Evolutionary conservation across 2,329 filamentous ascomycete genomes (phyloP), one percentile per base, ranked within the genome.

Genomic region (Apiospora sp.): DNA sequence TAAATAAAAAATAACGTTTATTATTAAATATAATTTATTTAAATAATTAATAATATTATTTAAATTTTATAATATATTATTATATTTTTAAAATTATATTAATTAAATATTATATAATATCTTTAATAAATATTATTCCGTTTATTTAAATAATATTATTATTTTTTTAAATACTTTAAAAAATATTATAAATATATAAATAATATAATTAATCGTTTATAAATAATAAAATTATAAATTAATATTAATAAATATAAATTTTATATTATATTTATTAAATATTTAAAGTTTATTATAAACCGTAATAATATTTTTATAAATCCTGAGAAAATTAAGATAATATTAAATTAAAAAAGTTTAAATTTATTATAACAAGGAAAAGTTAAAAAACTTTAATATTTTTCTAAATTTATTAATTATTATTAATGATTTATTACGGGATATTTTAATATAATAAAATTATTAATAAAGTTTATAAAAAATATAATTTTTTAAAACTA

Each of bases 231-330:
- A 1, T 30, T 67, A 34, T 30, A 30, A n/a, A 19, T 67, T 10
- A 10, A 67, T 67, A 34, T 67, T 67, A 67, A 67, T 34, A 67
- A 67, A 67, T 67, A 67, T 24, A 24, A 67, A 67, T 67, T 34
- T 19, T 16, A 30, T 27, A 30, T 30, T 67, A 34, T 4, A 5
- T 7, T 24, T 24, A 67, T 30, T 27, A 67, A 67, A 67, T 67
- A 67, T 67, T 67, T 67, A 24, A 67, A 22, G 19, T 67, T 67
- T 30, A 30, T 67, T 67, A 27, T 67, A 12, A 43, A 43, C 12
- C 41, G 41, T 12, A 6, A 43, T 14, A 14, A 14, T 7, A 43
- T 43, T 14, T 43, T 2, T 12, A 43, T 43, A 43, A 43, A 43
- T 10, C 10, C 10, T 43, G 12, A 43, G 2, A 43, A 43, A 43